Conservation (phyloP, 2,329 filamentous ascomycete genomes). For the Botrytis fabae region DNA sequence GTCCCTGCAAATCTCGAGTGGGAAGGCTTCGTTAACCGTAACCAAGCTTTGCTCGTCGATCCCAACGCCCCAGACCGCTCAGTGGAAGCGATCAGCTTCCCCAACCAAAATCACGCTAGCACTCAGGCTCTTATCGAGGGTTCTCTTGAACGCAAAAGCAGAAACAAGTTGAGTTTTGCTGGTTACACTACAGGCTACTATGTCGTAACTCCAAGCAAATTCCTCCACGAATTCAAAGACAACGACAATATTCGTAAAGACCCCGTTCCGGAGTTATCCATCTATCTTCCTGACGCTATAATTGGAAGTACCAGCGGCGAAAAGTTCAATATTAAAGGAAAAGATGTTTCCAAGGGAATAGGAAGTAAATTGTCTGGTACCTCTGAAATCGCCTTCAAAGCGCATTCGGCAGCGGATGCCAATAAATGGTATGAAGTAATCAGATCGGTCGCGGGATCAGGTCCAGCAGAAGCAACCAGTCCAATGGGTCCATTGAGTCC, state of each 20-base stretch:
- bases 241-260: conserved; percentile 72
- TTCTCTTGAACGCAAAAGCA: conserved; percentile 84
- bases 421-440: conserved; percentile 83
- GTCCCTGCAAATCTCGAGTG: conserved; percentile 89
- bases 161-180: conserved; percentile 74
- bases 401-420: conserved; percentile 76
- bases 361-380: conserved; percentile 77
- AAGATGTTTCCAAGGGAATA: conserved; percentile 80
- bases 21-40: conserved; percentile 77
- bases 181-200: conserved; percentile 83
- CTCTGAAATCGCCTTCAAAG: conserved; percentile 85
- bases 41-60: conserved; percentile 72
- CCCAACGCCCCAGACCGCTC: conserved; percentile 71
- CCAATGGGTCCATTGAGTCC: conserved; percentile 34
- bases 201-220: conserved; percentile 84
- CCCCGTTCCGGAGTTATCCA: conserved; percentile 79
- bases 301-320: conserved; percentile 70
- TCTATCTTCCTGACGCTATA: conserved; percentile 88
- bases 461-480: conserved; percentile 27
- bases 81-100: conserved; percentile 74
- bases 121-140: conserved; percentile 87
- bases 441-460: conserved; percentile 31
- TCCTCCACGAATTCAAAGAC: conserved; percentile 94
- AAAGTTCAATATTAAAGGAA: conserved; percentile 95
- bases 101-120: conserved; percentile 81